Conservation (phyloP, 2,329 filamentous ascomycete species). For the Aspergillus sp. region DNA sequence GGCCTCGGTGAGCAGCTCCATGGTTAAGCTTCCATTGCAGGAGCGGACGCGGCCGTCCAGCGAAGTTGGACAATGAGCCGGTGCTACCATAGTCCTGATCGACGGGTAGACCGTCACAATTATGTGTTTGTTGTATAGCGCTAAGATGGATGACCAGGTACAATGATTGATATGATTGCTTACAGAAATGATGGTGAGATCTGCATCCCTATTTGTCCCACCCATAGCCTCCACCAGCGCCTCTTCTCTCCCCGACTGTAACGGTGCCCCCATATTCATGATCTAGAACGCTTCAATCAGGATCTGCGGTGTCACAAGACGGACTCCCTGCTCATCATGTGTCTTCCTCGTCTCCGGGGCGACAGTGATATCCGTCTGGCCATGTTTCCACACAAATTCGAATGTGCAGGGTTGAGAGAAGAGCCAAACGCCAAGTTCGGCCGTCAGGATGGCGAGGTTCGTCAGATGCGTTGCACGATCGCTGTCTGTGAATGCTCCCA, state of each 20-base stretch:
- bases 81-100: background rate
- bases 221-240: background rate
- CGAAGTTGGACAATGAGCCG: background rate
- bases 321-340: background rate
- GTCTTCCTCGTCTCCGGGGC: background rate
- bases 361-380: background rate
- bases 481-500: conserved; percentile 9
- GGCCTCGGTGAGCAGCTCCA: background rate
- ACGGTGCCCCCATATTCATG: background rate
- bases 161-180: background rate
- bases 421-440: conserved; percentile 25
- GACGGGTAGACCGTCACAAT: background rate
- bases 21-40: background rate
- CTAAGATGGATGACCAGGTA: background rate
- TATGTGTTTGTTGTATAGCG: background rate
- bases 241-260: background rate
- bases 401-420: conserved; percentile 28
- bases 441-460: conserved; percentile 18
- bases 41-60: background rate
- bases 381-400: conserved; percentile 16
- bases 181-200: background rate
- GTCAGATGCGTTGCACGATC: conserved; percentile 20
- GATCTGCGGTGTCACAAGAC: background rate
- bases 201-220: background rate
- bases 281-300: background rate